Evolutionary conservation across 345 rosid genomes (phyloP).

Genomic region (Diplotaxis tenuifolia): DNA sequence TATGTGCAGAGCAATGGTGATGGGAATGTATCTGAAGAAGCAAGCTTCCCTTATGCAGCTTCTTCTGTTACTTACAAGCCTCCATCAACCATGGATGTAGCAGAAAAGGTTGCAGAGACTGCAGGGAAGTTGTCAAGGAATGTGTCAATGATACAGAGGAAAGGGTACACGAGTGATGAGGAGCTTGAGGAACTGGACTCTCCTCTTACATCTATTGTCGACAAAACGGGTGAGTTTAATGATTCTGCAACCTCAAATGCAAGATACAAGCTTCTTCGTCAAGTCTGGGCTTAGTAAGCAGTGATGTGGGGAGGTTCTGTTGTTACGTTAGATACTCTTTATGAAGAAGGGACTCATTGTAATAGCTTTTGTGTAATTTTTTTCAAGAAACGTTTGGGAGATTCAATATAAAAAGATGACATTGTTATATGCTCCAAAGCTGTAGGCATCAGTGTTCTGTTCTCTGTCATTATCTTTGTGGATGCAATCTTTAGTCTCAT

Average conservation of each 20-base stretch:
- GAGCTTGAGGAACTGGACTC: no score
- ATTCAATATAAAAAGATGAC: neutral
- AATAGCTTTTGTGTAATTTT: neutral
- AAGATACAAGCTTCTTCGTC: conserved; percentile 76
- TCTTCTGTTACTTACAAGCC: conserved; percentile 58
- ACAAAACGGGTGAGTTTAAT: conserved; percentile 40
- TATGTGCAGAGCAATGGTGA: conserved; percentile 48
- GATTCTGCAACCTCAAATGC: conserved; percentile 38
- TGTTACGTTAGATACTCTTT: neutral
- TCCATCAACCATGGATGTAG: conserved; percentile 59
- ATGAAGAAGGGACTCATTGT: neutral
- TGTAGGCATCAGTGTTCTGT: neutral
- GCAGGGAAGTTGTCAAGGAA: conserved; percentile 54
- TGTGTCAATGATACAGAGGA: conserved; percentile 63
- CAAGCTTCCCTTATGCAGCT: conserved; percentile 76
- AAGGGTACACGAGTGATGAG: conserved; percentile 90
- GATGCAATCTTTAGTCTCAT: neutral
- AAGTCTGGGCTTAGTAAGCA: conserved; percentile 76
- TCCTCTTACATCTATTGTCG: conserved; percentile 63
- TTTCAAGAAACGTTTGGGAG: neutral
- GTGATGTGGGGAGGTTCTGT: no score
- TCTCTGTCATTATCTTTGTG: neutral
- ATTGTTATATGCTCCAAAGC: neutral
- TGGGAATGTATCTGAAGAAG: conserved; percentile 63
- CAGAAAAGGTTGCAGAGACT: conserved; percentile 62